phyloP scores from a whole-genome alignment of 106 monocot species.

The Chionographis japonica region DNA sequence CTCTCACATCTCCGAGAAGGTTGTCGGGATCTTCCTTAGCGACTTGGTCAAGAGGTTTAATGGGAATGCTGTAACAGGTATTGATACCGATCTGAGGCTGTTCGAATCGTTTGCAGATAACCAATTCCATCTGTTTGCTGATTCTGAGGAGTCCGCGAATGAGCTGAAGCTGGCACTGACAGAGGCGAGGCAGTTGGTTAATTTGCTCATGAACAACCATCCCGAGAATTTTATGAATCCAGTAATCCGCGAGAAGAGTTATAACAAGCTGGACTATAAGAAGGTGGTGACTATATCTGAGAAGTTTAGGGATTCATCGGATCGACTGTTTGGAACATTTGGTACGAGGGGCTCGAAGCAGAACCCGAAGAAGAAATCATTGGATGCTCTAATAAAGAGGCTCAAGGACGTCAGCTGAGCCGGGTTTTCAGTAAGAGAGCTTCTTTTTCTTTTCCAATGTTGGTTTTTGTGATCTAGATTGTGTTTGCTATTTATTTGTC shows the following conservation, averaged over 20 bases:
- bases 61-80: constrained; percentile 69
- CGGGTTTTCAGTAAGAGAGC: constrained; percentile 3
- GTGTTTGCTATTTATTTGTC: constrained; percentile 7
- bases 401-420: constrained; percentile 77
- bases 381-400: constrained; percentile 89
- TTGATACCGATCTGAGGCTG: constrained; percentile 66
- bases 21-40: constrained; percentile 65
- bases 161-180: constrained; percentile 59
- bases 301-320: constrained; percentile 92
- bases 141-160: constrained; percentile 35
- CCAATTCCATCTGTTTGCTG: constrained; percentile 39
- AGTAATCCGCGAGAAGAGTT: constrained; percentile 89
- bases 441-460: constrained; percentile 3
- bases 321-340: constrained; percentile 79
- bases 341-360: constrained; percentile 61
- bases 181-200: constrained; percentile 90
- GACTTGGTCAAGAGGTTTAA: constrained; percentile 88
- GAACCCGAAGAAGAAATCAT: constrained; percentile 83
- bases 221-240: constrained; percentile 91
- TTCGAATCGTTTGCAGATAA: constrained; percentile 86
- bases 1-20: constrained; percentile 72
- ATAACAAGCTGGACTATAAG: constrained; percentile 85
- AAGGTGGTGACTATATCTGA: constrained; percentile 75
- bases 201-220: constrained; percentile 75
- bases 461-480: constrained; percentile 13